Evolutionary conservation across 2,329 filamentous ascomycete species (phyloP).

Genomic region (Septoria petroselini): DNA sequence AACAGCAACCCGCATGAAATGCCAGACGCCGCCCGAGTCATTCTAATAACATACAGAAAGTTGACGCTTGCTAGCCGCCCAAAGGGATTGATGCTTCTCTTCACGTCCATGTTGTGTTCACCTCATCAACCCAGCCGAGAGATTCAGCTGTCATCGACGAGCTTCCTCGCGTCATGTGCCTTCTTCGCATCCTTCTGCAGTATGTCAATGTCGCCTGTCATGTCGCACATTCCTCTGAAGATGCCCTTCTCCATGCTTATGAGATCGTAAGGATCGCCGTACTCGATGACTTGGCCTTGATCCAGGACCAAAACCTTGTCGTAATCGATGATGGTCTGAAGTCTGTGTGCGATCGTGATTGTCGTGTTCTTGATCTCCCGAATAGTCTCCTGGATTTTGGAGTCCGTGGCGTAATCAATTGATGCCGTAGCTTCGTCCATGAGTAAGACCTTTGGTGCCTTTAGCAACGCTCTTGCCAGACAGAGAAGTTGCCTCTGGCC

Average conservation of each 20-base stretch:
- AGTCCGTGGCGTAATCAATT: constrained; percentile 93
- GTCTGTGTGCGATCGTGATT: constrained; percentile 90
- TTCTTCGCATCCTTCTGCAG: constrained; percentile 56
- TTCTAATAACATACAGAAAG: constrained; percentile 1
- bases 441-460: constrained; percentile 86
- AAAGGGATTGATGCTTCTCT: constrained; percentile 2
- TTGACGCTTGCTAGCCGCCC: constrained; percentile 9
- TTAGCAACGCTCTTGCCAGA: constrained; percentile 86
- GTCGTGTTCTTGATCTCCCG: constrained; percentile 89
- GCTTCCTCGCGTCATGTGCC: constrained; percentile 44
- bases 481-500: constrained; percentile 94
- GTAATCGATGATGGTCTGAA: constrained; percentile 97
- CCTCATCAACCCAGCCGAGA: no score
- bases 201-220: constrained; percentile 60
- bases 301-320: constrained; percentile 96
- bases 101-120: neutral
- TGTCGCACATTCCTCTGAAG: constrained; percentile 67
- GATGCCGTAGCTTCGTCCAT: constrained; percentile 99
- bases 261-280: constrained; percentile 81
- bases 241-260: constrained; percentile 66
- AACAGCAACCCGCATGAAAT: neutral
- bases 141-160: constrained; percentile 40
- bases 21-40: neutral
- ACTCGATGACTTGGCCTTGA: constrained; percentile 83
- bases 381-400: constrained; percentile 94